phyloP scores from a whole-genome alignment of 1,139 yeast species.

The Pichia sp. region DNA sequence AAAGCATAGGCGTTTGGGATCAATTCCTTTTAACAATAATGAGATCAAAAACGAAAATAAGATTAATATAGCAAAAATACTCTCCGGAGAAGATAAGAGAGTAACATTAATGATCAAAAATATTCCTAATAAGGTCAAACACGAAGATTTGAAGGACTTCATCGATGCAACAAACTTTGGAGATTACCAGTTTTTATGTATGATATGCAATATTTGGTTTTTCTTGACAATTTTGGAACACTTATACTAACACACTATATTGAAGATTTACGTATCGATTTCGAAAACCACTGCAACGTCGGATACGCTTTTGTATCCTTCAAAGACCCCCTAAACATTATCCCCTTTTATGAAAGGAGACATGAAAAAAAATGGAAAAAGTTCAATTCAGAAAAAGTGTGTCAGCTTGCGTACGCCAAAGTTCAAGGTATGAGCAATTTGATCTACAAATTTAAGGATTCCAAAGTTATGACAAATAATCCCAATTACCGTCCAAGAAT shows the following conservation, averaged over 20 bases:
- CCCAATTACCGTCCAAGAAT: constrained; percentile 42
- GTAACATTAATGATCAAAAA: constrained; percentile 49
- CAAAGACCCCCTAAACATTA: constrained; percentile 39
- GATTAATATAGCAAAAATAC: constrained; percentile 36
- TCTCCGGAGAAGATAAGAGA: constrained; percentile 39
- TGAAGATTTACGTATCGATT: constrained; percentile 45
- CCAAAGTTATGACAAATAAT: constrained; percentile 46
- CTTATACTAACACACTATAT: constrained; percentile 17
- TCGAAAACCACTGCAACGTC: constrained; percentile 46
- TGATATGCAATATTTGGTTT: constrained; percentile 17
- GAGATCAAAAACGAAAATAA: constrained; percentile 22
- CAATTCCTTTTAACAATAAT: constrained; percentile 19
- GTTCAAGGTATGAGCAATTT: constrained; percentile 45
- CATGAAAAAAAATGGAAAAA: constrained; percentile 45
- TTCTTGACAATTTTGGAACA: not conserved
- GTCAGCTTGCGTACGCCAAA: constrained; percentile 48
- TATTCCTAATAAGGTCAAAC: constrained; percentile 47
- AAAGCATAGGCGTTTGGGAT: constrained; percentile 24
- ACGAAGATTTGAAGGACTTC: constrained; percentile 41
- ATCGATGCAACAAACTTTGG: constrained; percentile 43
- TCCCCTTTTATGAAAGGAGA: constrained; percentile 41
- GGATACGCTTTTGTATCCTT: constrained; percentile 52
- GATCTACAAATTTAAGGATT: constrained; percentile 44
- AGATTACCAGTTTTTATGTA: constrained; percentile 53
- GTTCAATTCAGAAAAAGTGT: constrained; percentile 45